Evolutionary conservation across 768 basidiomycete genomes (phyloP), one percentile per base, ranked within the genome.

Genomic region (Rhodotorula paludigena): DNA sequence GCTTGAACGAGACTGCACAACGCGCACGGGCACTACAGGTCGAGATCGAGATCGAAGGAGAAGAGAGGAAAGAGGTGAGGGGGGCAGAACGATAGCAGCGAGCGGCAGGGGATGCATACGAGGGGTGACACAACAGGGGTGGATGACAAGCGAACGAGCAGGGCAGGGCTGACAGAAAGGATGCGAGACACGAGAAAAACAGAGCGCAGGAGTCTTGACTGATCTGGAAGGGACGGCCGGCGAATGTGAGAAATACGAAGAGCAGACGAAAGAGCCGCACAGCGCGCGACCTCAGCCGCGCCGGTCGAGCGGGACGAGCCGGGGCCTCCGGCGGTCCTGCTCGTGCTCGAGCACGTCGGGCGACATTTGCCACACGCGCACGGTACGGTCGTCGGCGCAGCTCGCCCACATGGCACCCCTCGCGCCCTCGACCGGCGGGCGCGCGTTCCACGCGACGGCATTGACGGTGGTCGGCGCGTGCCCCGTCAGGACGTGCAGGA

Each of bases 381-480:
- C 86, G 25, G 88, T 90, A 61, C 82, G 80, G 80, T 99, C 94
- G 77, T 99, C 94, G 51, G 91, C 91, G 78, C 92, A 96, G 49
- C 90, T 92, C 39, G 96, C 96, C 80, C 98, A 97, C 87, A 97
- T 89, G 64, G 87, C 85, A 57, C 82, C 82, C 28, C 91, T 92
- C 11, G 11, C 36, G 59, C 35, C 25, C n/a, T 11, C 2, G 32
- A 18, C 39, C 1, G 51, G 42, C 7, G 66, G 42, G 7, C 25
- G 21, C 18, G 61, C 57, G 78, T 96, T 93, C 96, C 96, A 99
- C 42, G 92, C 88, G 23, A 98, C 93, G 21, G 89, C 87, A 77
- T 97, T 99, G 68, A 99, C 93, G 69, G 88, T 89, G 47, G 92
- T 92, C 64, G 81, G 81, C n/a, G 85, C 86, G 74, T 98, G 94